Percentiles rank a stretch among this genome's conserved stretches.
Evolutionary conservation across 1,284 basidiomycete species (phyloP).

Genomic region (Ustilago hordei): DNA sequence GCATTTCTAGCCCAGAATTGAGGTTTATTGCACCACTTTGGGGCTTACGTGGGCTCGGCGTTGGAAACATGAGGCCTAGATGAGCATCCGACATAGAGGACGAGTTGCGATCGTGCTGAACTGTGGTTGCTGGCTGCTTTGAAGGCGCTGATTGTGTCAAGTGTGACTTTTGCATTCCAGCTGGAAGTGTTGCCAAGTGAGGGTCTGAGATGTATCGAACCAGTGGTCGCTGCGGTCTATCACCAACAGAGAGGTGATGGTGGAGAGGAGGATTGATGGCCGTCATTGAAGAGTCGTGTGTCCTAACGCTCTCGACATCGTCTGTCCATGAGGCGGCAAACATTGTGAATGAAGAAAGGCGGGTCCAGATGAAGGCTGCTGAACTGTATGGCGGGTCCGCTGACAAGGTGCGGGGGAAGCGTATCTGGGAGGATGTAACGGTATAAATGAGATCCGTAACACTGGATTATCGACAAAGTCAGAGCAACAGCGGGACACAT

Average conservation of each 20-base stretch:
- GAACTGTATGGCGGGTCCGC: background rate
- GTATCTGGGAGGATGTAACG: background rate
- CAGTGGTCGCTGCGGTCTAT: background rate
- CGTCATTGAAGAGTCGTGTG: constrained; percentile 15
- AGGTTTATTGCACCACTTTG: background rate
- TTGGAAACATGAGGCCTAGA: constrained; percentile 4
- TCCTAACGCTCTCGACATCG: constrained; percentile 16
- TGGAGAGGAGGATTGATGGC: constrained; percentile 5
- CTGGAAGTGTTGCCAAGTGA: background rate
- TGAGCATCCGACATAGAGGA: background rate
- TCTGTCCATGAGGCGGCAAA: constrained; percentile 4
- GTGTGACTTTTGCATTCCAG: background rate
- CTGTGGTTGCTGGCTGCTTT: background rate
- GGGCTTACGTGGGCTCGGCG: constrained; percentile 9
- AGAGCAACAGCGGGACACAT: too few species aligned
- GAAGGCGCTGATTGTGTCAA: background rate
- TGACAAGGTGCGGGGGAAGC: background rate
- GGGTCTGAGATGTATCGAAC: constrained; percentile 4
- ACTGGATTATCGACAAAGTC: background rate
- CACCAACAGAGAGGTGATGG: background rate
- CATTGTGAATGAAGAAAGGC: background rate
- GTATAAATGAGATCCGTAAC: background rate
- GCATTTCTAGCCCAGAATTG: background rate
- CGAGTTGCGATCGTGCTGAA: background rate
- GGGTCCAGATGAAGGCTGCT: background rate